Evolutionary conservation across 352 stramenopile genomes (phyloP), one percentile per base, ranked within the genome.

Genomic region (Globisporangium barbulae): DNA sequence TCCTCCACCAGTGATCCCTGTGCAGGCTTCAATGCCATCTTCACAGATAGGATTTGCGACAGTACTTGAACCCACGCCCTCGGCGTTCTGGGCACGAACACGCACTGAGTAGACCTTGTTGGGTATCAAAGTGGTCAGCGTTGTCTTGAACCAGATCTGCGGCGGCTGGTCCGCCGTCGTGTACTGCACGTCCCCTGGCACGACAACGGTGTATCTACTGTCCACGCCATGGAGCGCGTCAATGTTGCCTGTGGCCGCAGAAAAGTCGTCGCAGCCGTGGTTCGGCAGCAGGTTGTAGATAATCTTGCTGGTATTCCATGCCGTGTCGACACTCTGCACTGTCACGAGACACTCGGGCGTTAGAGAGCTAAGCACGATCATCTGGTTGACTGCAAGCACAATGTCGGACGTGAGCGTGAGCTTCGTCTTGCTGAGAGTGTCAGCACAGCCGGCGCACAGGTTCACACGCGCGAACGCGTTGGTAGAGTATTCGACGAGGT

Each of bases 1-100:
- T 12, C 54, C 60, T 2, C 63, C 50, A 1, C 10, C 30, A 30
- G 15, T 42, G 3, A 21, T 50, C 12, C 48, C 63, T n/a, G 72
- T 68, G 57, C 96, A 98, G 30, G 83, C 67, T n/a, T 94, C 79
- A 21, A 97, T 84, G 8, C 77, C 83, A n/a, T 69, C 68, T 50
- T 96, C 83, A 57, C 96, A 98, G 6, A 94, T 89, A 2, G 95
- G 91, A 1, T 84, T 83, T 15, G 93, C 92, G 42, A 87, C 52
- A 2, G 72, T 78, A 5, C 67, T 58, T 7, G 69, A 49, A n/a
- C 87, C 79, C 44, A 92, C 77, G 0, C 92, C 92, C 68, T 97
- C 85, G 5, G 79, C 68, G 68, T 98, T 98, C 17, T 89, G 79
- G 0, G 90, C 85, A 9, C 88, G 88, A 25, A 98, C 78, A 1